A percentile compares a stretch with the other conserved stretches of the same genome.
These are phyloP conservation scores for Phyllosticta capitalensis DNA, from an alignment of 2,329 filamentous ascomycete species.

Conservation along the genomic window DNA sequence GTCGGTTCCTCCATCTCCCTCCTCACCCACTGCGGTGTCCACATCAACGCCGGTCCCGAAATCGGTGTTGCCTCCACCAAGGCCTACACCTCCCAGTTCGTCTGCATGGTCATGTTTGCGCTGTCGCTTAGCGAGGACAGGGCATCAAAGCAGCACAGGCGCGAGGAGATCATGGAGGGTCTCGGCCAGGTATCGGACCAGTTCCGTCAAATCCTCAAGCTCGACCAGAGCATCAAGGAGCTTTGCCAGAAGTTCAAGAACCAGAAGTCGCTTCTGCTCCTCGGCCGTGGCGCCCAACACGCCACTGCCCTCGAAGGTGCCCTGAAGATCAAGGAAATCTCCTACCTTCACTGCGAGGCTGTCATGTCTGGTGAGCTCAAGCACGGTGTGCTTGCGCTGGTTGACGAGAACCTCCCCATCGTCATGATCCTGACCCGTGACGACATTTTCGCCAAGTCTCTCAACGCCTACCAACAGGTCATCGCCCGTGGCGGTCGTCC, in stretches of 20 bases:
- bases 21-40: conserved; percentile 98
- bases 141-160: conserved; percentile 82
- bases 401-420: conserved; percentile 97
- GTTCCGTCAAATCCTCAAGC: conserved; percentile 83
- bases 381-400: conserved; percentile 93
- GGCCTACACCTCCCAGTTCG: conserved; percentile 98
- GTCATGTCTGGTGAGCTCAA: conserved; percentile 99
- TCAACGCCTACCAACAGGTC: conserved; percentile 99
- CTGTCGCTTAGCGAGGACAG: conserved; percentile 93
- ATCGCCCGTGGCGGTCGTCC: conserved; percentile 92
- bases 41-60: conserved; percentile 97
- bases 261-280: conserved; percentile 88
- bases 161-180: conserved; percentile 94
- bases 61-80: conserved; percentile 99
- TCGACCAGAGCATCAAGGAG: conserved; percentile 89
- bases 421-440: conserved; percentile 99
- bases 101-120: conserved; percentile 99
- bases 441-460: conserved; percentile 93
- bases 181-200: conserved; percentile 79
- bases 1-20: conserved; percentile 98
- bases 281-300: conserved; percentile 93
- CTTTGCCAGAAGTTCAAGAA: conserved; percentile 92
- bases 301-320: conserved; percentile 95
- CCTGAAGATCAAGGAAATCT: conserved; percentile 99
- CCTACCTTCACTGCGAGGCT: conserved; percentile 97